A percentile compares a stretch with the other conserved stretches of the same genome.
Conservation (phyloP, 768 basidiomycete genomes). For the Cystobasidium ongulense region DNA sequence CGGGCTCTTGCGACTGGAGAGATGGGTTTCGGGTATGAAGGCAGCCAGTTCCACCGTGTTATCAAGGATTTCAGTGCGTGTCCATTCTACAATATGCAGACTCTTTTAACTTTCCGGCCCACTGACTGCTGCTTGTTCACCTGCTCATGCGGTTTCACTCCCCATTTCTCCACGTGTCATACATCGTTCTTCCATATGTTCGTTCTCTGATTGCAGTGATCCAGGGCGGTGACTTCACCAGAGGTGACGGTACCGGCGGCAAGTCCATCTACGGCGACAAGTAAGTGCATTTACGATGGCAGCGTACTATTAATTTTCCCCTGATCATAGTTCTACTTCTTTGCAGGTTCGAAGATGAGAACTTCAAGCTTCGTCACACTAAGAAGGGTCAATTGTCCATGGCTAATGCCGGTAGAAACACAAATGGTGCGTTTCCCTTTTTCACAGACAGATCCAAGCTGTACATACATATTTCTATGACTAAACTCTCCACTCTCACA, state of each 20-base stretch:
- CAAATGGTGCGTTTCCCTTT: conserved; percentile 57
- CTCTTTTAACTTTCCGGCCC: neutral
- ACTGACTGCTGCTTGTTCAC: neutral
- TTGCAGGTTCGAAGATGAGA: conserved; percentile 74
- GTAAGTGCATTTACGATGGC: conserved; percentile 52
- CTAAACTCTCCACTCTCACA: neutral
- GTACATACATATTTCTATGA: no score
- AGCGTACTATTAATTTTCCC: conserved; percentile 65
- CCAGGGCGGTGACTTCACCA: conserved; percentile 97
- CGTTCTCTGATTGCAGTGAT: conserved; percentile 55
- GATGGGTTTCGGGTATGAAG: conserved; percentile 74
- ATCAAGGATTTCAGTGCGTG: conserved; percentile 71
- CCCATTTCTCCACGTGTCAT: neutral
- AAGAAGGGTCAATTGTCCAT: conserved; percentile 58
- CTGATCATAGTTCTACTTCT: conserved; percentile 45
- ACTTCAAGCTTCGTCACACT: conserved; percentile 67
- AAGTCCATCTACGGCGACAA: conserved; percentile 38
- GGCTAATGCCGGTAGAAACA: conserved; percentile 77
- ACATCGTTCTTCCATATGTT: neutral
- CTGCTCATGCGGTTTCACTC: neutral
- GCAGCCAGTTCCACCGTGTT: conserved; percentile 91
- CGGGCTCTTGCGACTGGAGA: conserved; percentile 78
- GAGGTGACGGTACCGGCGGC: conserved; percentile 50
- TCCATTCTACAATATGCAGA: conserved; percentile 49
- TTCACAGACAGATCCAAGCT: conserved; percentile 80